Base-by-base conservation (phyloP, 2,329 filamentous ascomycete species). In the Beauveria sp. region DNA sequence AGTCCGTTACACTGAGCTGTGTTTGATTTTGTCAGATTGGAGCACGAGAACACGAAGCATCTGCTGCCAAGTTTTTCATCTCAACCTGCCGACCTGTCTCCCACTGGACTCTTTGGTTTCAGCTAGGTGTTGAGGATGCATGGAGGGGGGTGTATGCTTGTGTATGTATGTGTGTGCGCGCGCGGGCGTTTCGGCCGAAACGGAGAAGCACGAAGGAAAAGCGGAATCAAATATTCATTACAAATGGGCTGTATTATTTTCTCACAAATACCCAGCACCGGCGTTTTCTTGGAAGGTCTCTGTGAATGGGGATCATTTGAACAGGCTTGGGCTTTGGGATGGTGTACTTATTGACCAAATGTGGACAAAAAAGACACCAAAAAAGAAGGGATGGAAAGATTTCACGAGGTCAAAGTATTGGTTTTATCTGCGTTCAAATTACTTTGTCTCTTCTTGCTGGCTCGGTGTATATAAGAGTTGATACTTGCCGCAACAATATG, bases 171-270 rank as follows among this genome's bases (percentile, higher is more conserved):
- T 38, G 34, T 38, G 34, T 22, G 43, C 22, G 43, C 56, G 16
- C 1, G 16, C 9, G 3, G 4, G 12, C 34, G 55, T 50, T 50
- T 50, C 55, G 14, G 50, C 42, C 20, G 45, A 20, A 42, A 60
- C 50, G 55, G 7, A 10, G 58, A 46, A 45, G 40, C 28, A 60
- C 20, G 8, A 42, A 53, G 16, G 10, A 34, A 42, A 58, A 48
- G 24, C 12, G 28, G 31, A 34, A 52, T 16, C 42, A 34, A n/a
- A 43, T 52, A 60, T 45, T 45, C 48, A n/a, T 60, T 51, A 34
- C 38, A 52, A 60, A 45, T 60, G 57, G 48, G 57, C 48, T 60
- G 57, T 60, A 58, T 58, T 26, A 42, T 60, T 60, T 60, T 52
- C 34, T 45, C 52, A 52, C 57, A 52, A 60, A 52, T 60, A 52